A percentile compares a stretch with the other conserved stretches of the same genome.
These are phyloP conservation scores for Fraxinus floribunda DNA, from an alignment of 305 asterid species.

Conservation along the genomic window DNA sequence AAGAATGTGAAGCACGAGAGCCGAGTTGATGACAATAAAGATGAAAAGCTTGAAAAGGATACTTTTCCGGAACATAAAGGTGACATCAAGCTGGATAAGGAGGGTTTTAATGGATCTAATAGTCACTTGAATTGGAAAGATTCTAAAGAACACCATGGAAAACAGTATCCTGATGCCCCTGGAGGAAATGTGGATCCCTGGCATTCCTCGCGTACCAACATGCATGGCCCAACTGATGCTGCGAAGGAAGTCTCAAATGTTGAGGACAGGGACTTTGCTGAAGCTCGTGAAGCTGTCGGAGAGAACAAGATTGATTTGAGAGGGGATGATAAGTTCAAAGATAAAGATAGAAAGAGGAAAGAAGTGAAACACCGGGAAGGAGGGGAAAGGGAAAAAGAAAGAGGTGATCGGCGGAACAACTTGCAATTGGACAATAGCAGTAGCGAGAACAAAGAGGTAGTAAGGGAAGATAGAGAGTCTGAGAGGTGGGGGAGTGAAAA, in stretches of 20 bases:
- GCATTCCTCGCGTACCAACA: constrained; percentile 49
- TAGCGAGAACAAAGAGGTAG: constrained; percentile 63
- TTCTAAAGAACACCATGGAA: constrained; percentile 59
- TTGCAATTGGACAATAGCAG: constrained; percentile 52
- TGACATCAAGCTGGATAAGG: constrained; percentile 60
- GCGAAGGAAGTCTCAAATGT: constrained; percentile 53
- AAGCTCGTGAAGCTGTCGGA: constrained; percentile 76
- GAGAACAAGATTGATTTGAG: constrained; percentile 77
- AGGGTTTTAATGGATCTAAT: constrained; percentile 45
- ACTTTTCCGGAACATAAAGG: constrained; percentile 38
- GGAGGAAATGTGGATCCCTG: constrained; percentile 59
- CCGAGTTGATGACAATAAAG: constrained; percentile 44
- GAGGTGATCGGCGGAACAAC: constrained; percentile 60
- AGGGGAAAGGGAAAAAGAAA: constrained; percentile 86
- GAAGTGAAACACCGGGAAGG: constrained; percentile 84
- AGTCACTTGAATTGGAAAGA: constrained; percentile 68
- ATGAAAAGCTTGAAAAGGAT: constrained; percentile 46
- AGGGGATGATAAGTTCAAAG: constrained; percentile 80
- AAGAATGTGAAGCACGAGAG: constrained; percentile 58
- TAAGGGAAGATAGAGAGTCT: constrained; percentile 73
- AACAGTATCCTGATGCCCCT: constrained; percentile 57
- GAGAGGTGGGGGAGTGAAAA: constrained; percentile 78
- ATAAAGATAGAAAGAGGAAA: constrained; percentile 85
- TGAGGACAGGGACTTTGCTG: constrained; percentile 55
- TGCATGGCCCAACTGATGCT: constrained; percentile 55